Conservation (phyloP, 129 eudicot genomes). For the Pulicaria dysenterica region DNA sequence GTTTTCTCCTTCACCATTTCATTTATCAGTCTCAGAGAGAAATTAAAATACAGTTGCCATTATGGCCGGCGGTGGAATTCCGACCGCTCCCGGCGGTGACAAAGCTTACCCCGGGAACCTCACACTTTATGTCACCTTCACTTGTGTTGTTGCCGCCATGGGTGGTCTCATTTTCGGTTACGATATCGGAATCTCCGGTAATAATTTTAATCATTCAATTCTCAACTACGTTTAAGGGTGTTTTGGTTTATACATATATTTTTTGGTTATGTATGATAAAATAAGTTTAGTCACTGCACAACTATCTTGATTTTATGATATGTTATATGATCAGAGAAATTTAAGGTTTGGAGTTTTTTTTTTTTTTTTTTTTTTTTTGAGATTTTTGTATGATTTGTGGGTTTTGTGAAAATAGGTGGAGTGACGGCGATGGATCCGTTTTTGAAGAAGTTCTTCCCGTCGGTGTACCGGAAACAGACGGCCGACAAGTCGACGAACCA, state of each 20-base stretch:
- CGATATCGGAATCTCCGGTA: constrained; percentile 95
- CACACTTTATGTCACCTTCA: constrained; percentile 61
- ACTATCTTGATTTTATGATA: not conserved
- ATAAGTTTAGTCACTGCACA: too few species aligned
- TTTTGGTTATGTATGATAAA: too few species aligned
- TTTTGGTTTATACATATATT: too few species aligned
- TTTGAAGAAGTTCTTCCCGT: constrained; percentile 67
- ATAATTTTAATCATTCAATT: not conserved
- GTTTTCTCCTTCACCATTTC: not conserved
- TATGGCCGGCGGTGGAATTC: constrained; percentile 82
- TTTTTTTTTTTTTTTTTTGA: not conserved
- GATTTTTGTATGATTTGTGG: not conserved
- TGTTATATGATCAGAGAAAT: not conserved
- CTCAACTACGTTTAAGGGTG: too few species aligned
- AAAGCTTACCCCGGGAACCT: constrained; percentile 84
- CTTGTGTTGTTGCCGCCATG: constrained; percentile 94
- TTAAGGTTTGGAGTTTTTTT: not conserved
- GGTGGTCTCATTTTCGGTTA: constrained; percentile 97
- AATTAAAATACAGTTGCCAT: constrained; percentile 12
- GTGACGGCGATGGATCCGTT: constrained; percentile 87
- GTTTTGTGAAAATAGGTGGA: constrained; percentile 53
- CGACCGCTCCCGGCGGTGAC: constrained; percentile 47
- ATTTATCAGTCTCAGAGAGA: not conserved
- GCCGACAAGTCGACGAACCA: constrained; percentile 59
- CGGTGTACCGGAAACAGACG: constrained; percentile 56